phyloP scores from a whole-genome alignment of 352 stramenopile species.

The Thalassiosira hispida region DNA sequence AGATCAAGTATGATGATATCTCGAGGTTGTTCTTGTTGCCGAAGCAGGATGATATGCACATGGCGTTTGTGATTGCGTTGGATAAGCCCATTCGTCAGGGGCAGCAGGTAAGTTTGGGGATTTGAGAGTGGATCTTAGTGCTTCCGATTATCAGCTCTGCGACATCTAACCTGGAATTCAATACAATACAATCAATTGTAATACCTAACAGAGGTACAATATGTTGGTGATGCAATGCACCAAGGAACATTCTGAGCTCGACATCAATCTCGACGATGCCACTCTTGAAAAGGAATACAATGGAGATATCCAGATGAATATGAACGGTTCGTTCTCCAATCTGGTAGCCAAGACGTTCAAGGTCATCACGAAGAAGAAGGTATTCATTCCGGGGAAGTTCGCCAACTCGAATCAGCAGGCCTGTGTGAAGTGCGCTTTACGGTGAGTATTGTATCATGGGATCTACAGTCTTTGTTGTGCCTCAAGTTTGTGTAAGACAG shows the following conservation, averaged over 20 bases:
- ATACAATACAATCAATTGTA: too few species aligned
- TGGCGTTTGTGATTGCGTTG: slow-evolving; percentile 98
- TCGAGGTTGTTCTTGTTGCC: slow-evolving; percentile 97
- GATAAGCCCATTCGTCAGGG: slow-evolving; percentile 98
- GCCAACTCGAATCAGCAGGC: slow-evolving; percentile 83
- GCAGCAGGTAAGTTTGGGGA: slow-evolving; percentile 86
- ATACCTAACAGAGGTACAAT: slow-evolving; percentile 91
- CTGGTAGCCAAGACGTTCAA: slow-evolving; percentile 99
- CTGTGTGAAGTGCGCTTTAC: slow-evolving; percentile 82
- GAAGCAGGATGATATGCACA: slow-evolving; percentile 95
- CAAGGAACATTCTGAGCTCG: slow-evolving; percentile 84
- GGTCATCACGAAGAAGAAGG: slow-evolving; percentile 93
- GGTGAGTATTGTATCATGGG: slow-evolving; percentile 31
- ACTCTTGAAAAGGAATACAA: slow-evolving; percentile 97
- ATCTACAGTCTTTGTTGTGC: neutral
- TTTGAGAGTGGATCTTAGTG: neutral
- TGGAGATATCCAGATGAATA: slow-evolving; percentile 94
- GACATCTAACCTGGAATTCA: too few species aligned
- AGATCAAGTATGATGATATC: slow-evolving; percentile 99
- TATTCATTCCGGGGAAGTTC: slow-evolving; percentile 92
- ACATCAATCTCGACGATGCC: slow-evolving; percentile 95
- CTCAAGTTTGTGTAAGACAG: slow-evolving; percentile 50
- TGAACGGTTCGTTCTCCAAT: slow-evolving; percentile 95
- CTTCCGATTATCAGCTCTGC: too few species aligned
- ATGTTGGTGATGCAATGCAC: slow-evolving; percentile 96